Conservation (phyloP, 164 flowering plant genomes). For the grape (Vitis vinifera) region ASM3070453v1 NC_081809.1:6950001-6950500, state of each 20-base stretch:
- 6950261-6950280: conserved; percentile 87
- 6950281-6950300: conserved; percentile 64
- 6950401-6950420: background rate
- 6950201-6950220: conserved; percentile 90
- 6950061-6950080: conserved; percentile 77
- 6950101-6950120: background rate
- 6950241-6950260: conserved; percentile 67
- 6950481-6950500: conserved; percentile 17
- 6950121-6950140: background rate
- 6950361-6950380: background rate
- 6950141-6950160: background rate
- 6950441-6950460: no score
- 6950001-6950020: conserved; percentile 45
- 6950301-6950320: conserved; percentile 69
- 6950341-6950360: background rate
- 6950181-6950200: conserved; percentile 71
- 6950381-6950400: no score
- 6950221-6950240: conserved; percentile 71
- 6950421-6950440: no score
- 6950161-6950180: conserved; percentile 34
- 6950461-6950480: no score
- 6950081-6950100: conserved; percentile 56
- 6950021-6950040: conserved; percentile 71
- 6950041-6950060: conserved; percentile 66
- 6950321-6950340: conserved; percentile 32